Conservation (phyloP, 1,284 basidiomycete genomes). For the Coriolopsis trogii region DNA sequence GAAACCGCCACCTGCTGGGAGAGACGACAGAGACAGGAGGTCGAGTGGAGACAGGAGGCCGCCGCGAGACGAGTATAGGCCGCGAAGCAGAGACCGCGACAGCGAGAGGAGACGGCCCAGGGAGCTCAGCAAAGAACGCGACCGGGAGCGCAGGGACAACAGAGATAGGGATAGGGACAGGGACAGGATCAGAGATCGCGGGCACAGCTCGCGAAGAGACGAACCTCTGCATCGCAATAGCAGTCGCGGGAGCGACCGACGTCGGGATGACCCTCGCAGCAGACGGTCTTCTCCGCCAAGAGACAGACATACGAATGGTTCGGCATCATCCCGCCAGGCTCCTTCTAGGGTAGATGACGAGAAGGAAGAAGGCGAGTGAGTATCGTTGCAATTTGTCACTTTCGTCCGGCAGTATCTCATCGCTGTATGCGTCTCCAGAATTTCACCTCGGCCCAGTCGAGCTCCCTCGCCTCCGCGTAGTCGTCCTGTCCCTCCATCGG, state of each 20-base stretch:
- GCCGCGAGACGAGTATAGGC: slow-evolving; percentile 34
- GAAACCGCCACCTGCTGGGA: slow-evolving; percentile 37
- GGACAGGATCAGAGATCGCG: slow-evolving; percentile 30
- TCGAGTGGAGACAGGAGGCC: slow-evolving; percentile 35
- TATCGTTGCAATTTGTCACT: slow-evolving; percentile 36
- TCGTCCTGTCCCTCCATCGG: not conserved
- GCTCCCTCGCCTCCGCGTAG: slow-evolving; percentile 32
- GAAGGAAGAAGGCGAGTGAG: slow-evolving; percentile 81
- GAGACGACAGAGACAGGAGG: slow-evolving; percentile 37
- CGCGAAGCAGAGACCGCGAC: slow-evolving; percentile 39
- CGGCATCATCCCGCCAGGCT: slow-evolving; percentile 25
- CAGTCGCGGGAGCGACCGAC: slow-evolving; percentile 18
- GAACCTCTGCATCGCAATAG: slow-evolving; percentile 23
- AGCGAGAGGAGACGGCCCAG: slow-evolving; percentile 34
- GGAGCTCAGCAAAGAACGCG: slow-evolving; percentile 43
- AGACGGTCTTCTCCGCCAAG: slow-evolving; percentile 21
- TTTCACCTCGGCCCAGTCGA: slow-evolving; percentile 55
- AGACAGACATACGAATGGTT: slow-evolving; percentile 14
- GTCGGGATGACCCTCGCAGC: slow-evolving; percentile 14
- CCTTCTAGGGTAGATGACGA: slow-evolving; percentile 50
- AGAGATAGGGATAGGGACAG: slow-evolving; percentile 41
- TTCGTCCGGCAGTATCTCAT: slow-evolving; percentile 5
- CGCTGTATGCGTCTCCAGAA: slow-evolving; percentile 41
- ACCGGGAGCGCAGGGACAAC: slow-evolving; percentile 31
- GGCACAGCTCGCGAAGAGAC: slow-evolving; percentile 30